Evolutionary conservation across 768 basidiomycete genomes (phyloP), one percentile per base, ranked within the genome.

Genomic region (Russula sp.): DNA sequence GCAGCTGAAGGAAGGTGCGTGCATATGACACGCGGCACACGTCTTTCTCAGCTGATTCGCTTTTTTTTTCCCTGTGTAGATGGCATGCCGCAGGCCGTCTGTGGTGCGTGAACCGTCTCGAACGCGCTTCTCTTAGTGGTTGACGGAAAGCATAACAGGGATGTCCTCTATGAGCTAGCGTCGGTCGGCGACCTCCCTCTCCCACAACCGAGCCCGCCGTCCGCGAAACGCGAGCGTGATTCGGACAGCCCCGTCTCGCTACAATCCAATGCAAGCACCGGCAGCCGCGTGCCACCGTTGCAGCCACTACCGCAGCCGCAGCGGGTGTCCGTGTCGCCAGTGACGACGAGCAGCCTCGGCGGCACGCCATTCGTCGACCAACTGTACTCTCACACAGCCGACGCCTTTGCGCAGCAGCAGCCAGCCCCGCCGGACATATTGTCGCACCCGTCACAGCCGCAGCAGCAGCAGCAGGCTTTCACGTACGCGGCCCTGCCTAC

Each of bases 111-210:
- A 50, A 22, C 13, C 20, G 36, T 29, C 43, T 50, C 14, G n/a
- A 16, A n/a, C 54, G 32, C 1, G 14, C 29, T 1, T 22, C 11
- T 9, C 14, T 46, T 48, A 3, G 36, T 39, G 11, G 32, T 29
- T 56, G 22, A 46, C 39, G 10, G 8, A 46, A 18, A 46, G 18
- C 20, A 42, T 48, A 11, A 11, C 62, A 88, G 87, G 86, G 86
- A 88, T 66, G 80, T 90, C 45, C 72, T 89, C 20, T 88, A 83
- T 65, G 86, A 90, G 65, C 75, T 90, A 1, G 85, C 87, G 4
- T 84, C 79, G 0, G 86, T 84, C 5, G 86, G 87, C 2, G 85
- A 88, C 25, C 76, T 89, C 0, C 87, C 86, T 0, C 75, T 88
- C 6, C 87, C 87, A 2, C 77, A 80, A 52, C 68, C 77, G 0